Conservation (phyloP, 352 stramenopile species). For the Blastocystis sp. region DNA sequence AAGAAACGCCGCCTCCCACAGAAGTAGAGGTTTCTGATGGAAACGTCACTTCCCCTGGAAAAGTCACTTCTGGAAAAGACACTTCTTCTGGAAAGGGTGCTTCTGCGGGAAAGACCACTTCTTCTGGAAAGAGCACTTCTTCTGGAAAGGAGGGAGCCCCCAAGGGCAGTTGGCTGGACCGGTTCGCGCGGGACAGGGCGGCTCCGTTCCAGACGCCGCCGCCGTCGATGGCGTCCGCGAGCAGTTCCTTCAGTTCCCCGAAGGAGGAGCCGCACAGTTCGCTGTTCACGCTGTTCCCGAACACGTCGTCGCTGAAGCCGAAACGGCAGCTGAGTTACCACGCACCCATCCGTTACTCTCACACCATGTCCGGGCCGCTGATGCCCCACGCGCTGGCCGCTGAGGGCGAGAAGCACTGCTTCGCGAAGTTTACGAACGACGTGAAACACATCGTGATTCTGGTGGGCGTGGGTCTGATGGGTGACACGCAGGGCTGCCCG, state of each 20-base stretch:
- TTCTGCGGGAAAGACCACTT: background rate
- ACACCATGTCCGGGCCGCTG: background rate
- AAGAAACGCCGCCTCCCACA: too few species aligned
- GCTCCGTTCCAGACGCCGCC: too few species aligned
- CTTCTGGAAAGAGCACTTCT: too few species aligned
- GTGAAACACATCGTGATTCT: slow-evolving; percentile 30
- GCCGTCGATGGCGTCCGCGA: too few species aligned
- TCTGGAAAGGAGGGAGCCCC: too few species aligned
- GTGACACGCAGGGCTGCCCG: slow-evolving; percentile 17
- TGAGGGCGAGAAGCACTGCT: background rate
- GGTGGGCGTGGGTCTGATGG: background rate
- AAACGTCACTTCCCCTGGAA: background rate
- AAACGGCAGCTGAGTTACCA: background rate
- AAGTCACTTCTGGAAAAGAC: background rate
- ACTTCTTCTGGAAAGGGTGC: too few species aligned
- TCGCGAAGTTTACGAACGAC: background rate
- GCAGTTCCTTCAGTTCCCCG: too few species aligned
- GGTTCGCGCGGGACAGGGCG: too few species aligned
- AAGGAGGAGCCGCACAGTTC: too few species aligned
- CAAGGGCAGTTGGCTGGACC: too few species aligned
- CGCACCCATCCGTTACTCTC: background rate
- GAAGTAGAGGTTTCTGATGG: too few species aligned
- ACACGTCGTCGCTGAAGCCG: background rate
- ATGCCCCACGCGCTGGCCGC: background rate
- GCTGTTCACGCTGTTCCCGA: background rate